Evolutionary conservation across 805 yeast species (phyloP), one percentile per base, ranked within the genome.

Genomic region (Teunomyces tritomae): DNA sequence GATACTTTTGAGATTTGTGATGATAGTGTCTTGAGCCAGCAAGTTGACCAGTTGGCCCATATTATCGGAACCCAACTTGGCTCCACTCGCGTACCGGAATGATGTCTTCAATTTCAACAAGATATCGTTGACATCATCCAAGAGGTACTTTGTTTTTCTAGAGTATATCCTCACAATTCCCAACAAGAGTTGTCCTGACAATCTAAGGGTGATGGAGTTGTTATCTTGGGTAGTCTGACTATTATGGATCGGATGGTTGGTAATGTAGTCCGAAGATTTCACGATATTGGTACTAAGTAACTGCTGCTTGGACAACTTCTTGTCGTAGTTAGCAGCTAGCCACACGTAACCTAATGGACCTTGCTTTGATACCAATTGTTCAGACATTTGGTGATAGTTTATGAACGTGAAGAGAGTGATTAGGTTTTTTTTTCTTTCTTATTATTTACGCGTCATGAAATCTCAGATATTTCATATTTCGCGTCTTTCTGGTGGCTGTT

Each of bases 271-370:
- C 7, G 77, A 66, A 1, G 76, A 84, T 50, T 82, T 78, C 10
- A 78, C 62, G 49, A 91, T 83, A 56, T 87, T 80, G 10, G 96
- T 85, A 56, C 79, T 83, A 43, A 89, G 71, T 39, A 85, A 73
- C 60, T 87, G 92, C 45, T 80, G 81, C 57, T 85, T 85, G 37
- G 90, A 77, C 29, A 88, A 77, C 55, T 84, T 85, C 57, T 82
- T 81, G 56, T 90, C 96, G 67, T 90, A 77, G 61, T 88, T 90
- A 16, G 96, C 92, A 8, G 97, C 97, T 41, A 90, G 74, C 97
- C 97, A 90, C 7, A 89, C 90, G 54, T 85, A 87, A 2, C 95
- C 96, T 50, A 90, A 71, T 1, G 96, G 96, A 2, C 96, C 95
- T 60, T 84, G 84, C 50, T 80, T 83, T 2, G 87, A 74, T 16